phyloP scores from a whole-genome alignment of 2,329 filamentous ascomycete genomes.

The Sclerotinia nivalis region DNA sequence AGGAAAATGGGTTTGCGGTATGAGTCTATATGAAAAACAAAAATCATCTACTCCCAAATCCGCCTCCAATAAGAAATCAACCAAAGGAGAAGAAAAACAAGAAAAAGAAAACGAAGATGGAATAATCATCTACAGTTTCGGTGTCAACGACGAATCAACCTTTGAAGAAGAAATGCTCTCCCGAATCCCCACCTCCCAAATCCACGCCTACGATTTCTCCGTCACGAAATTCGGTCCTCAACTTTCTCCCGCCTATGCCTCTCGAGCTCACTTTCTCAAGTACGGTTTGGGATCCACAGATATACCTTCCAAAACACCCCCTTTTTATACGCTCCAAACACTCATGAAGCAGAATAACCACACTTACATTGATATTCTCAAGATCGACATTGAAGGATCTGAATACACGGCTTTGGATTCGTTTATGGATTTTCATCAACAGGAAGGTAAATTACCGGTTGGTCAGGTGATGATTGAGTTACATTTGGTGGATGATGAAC shows the following conservation, averaged over 20 bases:
- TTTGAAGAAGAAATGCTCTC: slow-evolving; percentile 45
- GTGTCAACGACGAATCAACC: slow-evolving; percentile 43
- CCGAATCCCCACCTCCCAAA: slow-evolving; percentile 43
- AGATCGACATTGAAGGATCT: slow-evolving; percentile 46
- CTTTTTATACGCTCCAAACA: slow-evolving; percentile 43
- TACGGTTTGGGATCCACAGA: slow-evolving; percentile 41
- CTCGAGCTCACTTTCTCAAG: slow-evolving; percentile 43
- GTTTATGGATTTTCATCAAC: slow-evolving; percentile 35
- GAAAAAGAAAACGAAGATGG: slow-evolving; percentile 15
- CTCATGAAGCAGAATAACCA: slow-evolving; percentile 45
- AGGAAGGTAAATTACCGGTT: slow-evolving; percentile 29
- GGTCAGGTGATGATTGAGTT: slow-evolving; percentile 39
- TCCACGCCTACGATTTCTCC: slow-evolving; percentile 46
- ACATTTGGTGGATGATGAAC: slow-evolving; percentile 35
- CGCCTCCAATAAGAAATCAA: neutral
- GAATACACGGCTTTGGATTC: slow-evolving; percentile 42
- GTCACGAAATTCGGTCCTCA: slow-evolving; percentile 41
- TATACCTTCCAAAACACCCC: slow-evolving; percentile 36
- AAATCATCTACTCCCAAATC: neutral
- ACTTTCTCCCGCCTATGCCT: slow-evolving; percentile 23
- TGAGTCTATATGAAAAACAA: slow-evolving; percentile 43
- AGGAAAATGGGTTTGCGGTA: slow-evolving; percentile 49
- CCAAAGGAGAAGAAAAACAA: slow-evolving; percentile 28
- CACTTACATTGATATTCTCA: slow-evolving; percentile 45
- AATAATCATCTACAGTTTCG: slow-evolving; percentile 45